These are phyloP conservation scores for Choanephora cucurbitarum DNA, from an alignment of 371 early-diverging fungal genomes.

Conservation along the genomic window DNA sequence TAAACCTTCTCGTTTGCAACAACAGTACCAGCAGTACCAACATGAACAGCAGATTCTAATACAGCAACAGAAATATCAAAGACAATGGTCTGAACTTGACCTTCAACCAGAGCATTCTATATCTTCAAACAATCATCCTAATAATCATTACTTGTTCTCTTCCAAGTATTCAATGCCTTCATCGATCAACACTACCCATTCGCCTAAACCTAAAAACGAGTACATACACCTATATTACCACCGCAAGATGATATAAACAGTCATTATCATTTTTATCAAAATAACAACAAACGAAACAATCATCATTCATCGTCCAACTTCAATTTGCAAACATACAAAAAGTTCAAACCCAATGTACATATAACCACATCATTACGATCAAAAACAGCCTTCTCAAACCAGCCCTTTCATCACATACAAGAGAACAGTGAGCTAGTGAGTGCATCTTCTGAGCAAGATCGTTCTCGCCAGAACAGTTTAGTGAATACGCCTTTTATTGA, in stretches of 20 bases:
- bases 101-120: not conserved
- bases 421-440: too few species aligned
- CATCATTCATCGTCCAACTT: too few species aligned
- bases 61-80: conserved; percentile 6
- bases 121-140: not conserved
- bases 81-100: not conserved
- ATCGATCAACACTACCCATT: too few species aligned
- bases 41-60: conserved; percentile 2
- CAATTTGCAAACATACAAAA: not conserved
- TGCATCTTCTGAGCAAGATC: not conserved
- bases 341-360: not conserved
- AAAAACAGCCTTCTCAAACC: too few species aligned
- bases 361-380: not conserved
- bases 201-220: too few species aligned
- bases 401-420: too few species aligned
- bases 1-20: conserved; percentile 2
- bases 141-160: not conserved
- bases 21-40: conserved; percentile 4
- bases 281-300: too few species aligned
- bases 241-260: too few species aligned
- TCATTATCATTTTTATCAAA: too few species aligned
- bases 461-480: conserved; percentile 2
- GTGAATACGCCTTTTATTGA: not conserved
- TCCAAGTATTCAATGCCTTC: too few species aligned
- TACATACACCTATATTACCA: too few species aligned